A percentile compares a stretch with the other conserved stretches of the same genome.
These are phyloP conservation scores for Termitomyces sp. DNA, from an alignment of 768 basidiomycete species.

Conservation along the genomic window DNA sequence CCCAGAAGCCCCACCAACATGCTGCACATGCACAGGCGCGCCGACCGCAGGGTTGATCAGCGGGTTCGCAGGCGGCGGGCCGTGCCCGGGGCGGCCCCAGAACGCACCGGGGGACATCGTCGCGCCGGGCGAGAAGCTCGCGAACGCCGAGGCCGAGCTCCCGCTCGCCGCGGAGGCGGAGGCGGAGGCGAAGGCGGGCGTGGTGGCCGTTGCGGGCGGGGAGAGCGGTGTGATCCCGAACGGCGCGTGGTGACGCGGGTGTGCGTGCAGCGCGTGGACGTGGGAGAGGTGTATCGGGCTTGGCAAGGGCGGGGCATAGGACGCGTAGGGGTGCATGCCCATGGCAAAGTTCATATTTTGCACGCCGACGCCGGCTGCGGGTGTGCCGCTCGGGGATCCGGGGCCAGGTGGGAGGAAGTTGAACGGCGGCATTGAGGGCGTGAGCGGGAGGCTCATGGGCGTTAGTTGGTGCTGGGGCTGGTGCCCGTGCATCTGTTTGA, in stretches of 20 bases:
- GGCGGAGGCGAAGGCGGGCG: background rate
- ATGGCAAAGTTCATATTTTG: background rate
- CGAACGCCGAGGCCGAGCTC: background rate
- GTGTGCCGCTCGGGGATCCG: background rate
- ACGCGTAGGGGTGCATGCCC: background rate
- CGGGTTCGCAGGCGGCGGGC: conserved; percentile 27
- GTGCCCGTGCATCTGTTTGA: background rate
- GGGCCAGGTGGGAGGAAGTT: conserved; percentile 38
- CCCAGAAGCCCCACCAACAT: conserved; percentile 5
- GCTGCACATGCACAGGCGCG: conserved; percentile 32
- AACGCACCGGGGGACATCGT: conserved; percentile 72
- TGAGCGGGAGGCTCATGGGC: conserved; percentile 53
- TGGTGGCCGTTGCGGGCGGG: conserved; percentile 1
- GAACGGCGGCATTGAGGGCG: conserved; percentile 97
- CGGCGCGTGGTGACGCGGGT: background rate
- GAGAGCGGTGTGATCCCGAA: background rate
- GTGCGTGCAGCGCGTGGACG: background rate
- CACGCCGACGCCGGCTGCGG: background rate
- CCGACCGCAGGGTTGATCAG: conserved; percentile 42
- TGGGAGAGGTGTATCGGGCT: background rate
- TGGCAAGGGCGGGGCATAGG: background rate
- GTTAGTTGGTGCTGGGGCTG: background rate
- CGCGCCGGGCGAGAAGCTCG: conserved; percentile 61
- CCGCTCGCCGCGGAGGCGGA: background rate
- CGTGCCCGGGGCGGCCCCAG: conserved; percentile 40